phyloP scores from a whole-genome alignment of 1,284 basidiomycete genomes.

The Trametes sp. region DNA sequence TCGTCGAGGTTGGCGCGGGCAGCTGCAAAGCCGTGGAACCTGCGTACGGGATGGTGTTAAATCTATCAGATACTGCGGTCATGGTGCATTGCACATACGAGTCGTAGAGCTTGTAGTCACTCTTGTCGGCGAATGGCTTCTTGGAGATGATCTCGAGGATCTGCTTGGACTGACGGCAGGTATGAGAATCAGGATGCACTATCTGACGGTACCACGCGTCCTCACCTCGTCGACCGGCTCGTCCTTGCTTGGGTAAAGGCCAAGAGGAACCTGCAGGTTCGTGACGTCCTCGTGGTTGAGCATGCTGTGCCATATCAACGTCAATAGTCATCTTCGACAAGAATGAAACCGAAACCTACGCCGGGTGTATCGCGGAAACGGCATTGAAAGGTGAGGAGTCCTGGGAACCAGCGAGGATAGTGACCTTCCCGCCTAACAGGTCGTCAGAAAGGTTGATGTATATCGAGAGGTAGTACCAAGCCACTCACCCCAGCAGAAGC shows the following conservation, averaged over 20 bases:
- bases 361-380: constrained; percentile 62
- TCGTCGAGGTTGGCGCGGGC: constrained; percentile 72
- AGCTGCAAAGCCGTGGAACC: constrained; percentile 78
- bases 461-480: no score
- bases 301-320: constrained; percentile 50
- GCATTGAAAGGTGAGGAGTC: constrained; percentile 54
- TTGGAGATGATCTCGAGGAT: constrained; percentile 56
- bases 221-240: constrained; percentile 63
- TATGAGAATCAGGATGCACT: neutral
- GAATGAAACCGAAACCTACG: constrained; percentile 45
- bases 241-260: constrained; percentile 67
- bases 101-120: constrained; percentile 62
- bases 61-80: no score
- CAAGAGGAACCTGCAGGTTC: constrained; percentile 62
- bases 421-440: constrained; percentile 66
- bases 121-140: constrained; percentile 62
- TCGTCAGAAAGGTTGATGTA: no score
- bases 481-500: constrained; percentile 64
- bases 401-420: constrained; percentile 47
- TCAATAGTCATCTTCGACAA: neutral
- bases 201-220: no score
- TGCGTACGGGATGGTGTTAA: constrained; percentile 36
- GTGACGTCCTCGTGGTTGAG: constrained; percentile 60
- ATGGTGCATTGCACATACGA: constrained; percentile 51
- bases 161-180: constrained; percentile 54